Base-by-base conservation (phyloP, 805 yeast species). In the Zygoascus bituminiphila region DNA sequence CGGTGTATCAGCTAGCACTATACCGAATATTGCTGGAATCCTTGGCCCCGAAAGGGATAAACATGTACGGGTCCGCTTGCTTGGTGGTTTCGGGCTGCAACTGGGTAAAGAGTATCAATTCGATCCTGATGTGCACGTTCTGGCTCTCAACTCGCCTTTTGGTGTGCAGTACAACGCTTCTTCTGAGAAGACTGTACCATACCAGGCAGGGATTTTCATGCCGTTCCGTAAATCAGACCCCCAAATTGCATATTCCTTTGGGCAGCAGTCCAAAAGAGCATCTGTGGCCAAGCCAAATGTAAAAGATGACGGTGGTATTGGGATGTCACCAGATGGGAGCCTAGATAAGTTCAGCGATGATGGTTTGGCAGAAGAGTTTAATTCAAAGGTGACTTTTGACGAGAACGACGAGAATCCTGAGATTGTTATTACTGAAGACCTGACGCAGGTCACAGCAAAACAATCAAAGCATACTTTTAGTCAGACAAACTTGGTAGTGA, bases 131-230 rank as follows among this genome's bases (percentile, higher is more conserved):
- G 47, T 57, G 7, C 60, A 54, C 31, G 15, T 37, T 14, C 20
- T 38, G 24, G 59, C 57, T 7, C 45, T 57, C 44, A 25, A 47
- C 15, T 51, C 58, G 12, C 40, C 47, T 8, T 52, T 49, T 45
- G 60, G 60, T 19, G 39, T 57, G 10, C 51, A 52, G 24, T 57
- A 53, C 35, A 45, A 42, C 33, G 55, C 54, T 5, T 49, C 53
- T 10, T 48, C 42, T 21, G 56, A 49, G 17, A 19, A 42, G 24
- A 21, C 37, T 15, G 29, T 53, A 8, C 31, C 52, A 2, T 53
- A 45, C 39, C 42, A 45, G 31, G 49, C 59, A 14, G 60, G 58
- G 10, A 46, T 57, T 15, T 51, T 55, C 47, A 57, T 57, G 59
- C 57, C 60, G 5, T 54, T 55, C 23, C 39, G 43, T n/a, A 44